Evolutionary conservation across 2,329 filamentous ascomycete species (phyloP).

Genomic region (Epichloe brachyelytri): DNA sequence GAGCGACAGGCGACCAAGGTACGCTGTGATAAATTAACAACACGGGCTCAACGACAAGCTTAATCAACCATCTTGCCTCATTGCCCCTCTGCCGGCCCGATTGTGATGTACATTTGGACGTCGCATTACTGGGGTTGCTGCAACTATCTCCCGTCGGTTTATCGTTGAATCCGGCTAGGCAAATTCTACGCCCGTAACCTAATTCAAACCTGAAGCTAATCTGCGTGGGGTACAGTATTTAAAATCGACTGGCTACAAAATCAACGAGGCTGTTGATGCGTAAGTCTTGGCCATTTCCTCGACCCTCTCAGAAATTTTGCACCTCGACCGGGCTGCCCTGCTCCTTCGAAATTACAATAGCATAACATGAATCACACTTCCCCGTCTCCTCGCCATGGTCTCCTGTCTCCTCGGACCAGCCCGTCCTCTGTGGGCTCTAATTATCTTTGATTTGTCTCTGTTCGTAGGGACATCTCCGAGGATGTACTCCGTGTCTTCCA

Average conservation of each 20-base stretch:
- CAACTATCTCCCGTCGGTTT: not conserved
- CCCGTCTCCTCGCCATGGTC: not conserved
- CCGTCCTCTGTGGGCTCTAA: not conserved
- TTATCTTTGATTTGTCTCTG: not conserved
- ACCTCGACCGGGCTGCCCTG: not conserved
- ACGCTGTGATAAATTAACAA: slow-evolving; percentile 14
- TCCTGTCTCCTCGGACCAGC: not conserved
- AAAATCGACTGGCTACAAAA: slow-evolving; percentile 34
- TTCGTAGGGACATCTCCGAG: not conserved
- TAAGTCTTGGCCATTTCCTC: slow-evolving; percentile 28
- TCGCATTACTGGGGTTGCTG: not conserved
- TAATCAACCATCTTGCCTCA: not conserved
- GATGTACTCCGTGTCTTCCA: not conserved
- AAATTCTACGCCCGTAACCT: not conserved
- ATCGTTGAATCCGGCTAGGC: not conserved
- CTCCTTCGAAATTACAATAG: not conserved
- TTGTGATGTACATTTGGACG: not conserved
- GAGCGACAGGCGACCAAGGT: slow-evolving; percentile 33
- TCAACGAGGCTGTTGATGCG: slow-evolving; percentile 43
- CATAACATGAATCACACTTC: not conserved
- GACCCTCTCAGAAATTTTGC: not conserved
- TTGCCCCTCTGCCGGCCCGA: slow-evolving; percentile 1
- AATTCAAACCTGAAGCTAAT: slow-evolving; percentile 11
- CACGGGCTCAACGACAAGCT: not conserved
- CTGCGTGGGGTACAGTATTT: slow-evolving; percentile 26